A percentile compares a stretch with the other conserved stretches of the same genome.
Conservation (phyloP, 208 protist genomes). For the Zelonia costaricensis region DNA sequence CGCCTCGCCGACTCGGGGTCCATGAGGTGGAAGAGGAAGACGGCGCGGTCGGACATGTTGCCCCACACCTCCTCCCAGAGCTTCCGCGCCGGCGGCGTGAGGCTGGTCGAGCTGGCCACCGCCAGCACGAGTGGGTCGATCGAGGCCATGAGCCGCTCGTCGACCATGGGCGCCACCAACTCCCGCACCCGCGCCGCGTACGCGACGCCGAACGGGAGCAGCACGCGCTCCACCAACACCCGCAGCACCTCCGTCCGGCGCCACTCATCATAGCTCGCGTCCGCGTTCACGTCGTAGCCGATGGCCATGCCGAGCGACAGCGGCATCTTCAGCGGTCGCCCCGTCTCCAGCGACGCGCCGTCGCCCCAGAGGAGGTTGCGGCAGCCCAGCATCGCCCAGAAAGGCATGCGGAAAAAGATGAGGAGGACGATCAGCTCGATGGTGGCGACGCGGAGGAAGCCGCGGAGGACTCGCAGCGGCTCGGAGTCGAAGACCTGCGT, state of each 20-base stretch:
- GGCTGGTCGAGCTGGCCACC: conserved; percentile 1
- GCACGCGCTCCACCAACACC: conserved; percentile 13
- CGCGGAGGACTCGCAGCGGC: conserved; percentile 42
- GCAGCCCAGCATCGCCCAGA: conserved; percentile 27
- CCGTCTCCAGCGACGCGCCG: not conserved
- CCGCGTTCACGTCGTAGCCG: conserved; percentile 1
- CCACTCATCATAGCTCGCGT: conserved; percentile 20
- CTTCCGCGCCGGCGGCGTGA: conserved; percentile 2
- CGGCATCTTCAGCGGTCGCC: conserved; percentile 13
- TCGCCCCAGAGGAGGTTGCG: conserved; percentile 28
- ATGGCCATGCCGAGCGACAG: not conserved
- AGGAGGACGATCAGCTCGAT: conserved; percentile 54
- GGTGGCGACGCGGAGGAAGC: conserved; percentile 45
- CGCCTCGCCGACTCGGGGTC: conserved; percentile 4
- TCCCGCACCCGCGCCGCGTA: conserved; percentile 14
- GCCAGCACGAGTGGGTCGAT: conserved; percentile 14
- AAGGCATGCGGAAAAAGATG: conserved; percentile 55
- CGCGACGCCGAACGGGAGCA: conserved; percentile 19
- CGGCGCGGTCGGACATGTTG: conserved; percentile 28
- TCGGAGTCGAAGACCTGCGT: conserved; percentile 66
- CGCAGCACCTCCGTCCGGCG: conserved; percentile 12
- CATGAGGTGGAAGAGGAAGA: conserved; percentile 23
- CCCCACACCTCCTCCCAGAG: conserved; percentile 29
- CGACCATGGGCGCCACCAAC: conserved; percentile 2
- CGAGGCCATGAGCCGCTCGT: not conserved